A percentile compares a stretch with the other conserved stretches of the same genome.
Conservation (phyloP, 495 filamentous ascomycete species). For the Mytilinidion resinicola region DNA sequence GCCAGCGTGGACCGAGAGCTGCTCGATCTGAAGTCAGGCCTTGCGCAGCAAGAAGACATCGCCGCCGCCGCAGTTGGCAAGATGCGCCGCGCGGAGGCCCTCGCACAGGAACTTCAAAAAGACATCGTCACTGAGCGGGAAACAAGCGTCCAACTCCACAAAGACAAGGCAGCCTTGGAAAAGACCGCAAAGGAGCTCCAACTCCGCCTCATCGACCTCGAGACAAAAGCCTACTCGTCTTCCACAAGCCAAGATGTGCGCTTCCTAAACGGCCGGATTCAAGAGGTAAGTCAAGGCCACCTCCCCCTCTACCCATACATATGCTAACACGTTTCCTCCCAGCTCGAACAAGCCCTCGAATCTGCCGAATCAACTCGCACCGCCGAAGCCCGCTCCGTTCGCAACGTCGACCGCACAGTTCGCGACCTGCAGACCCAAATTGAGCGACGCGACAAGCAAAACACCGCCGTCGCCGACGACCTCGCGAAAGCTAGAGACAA, state of each 20-base stretch:
- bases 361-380: constrained; percentile 68
- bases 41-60: constrained; percentile 92
- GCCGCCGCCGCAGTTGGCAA: constrained; percentile 90
- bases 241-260: constrained; percentile 83
- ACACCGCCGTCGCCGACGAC: constrained; percentile 72
- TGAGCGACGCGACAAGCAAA: constrained; percentile 82
- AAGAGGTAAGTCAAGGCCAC: constrained; percentile 63
- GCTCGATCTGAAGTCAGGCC: constrained; percentile 78
- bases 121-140: constrained; percentile 91
- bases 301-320: constrained; percentile 7
- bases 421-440: constrained; percentile 91
- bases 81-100: constrained; percentile 92
- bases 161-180: constrained; percentile 85
- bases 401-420: constrained; percentile 91
- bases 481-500: constrained; percentile 78
- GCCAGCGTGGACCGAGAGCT: constrained; percentile 85
- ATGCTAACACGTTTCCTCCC: constrained; percentile 19
- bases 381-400: constrained; percentile 75
- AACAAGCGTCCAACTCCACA: constrained; percentile 72
- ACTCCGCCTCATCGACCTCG: constrained; percentile 80
- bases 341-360: constrained; percentile 93
- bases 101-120: constrained; percentile 85
- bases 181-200: constrained; percentile 90
- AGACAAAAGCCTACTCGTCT: constrained; percentile 93
- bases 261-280: constrained; percentile 88